Conservation (phyloP, 768 basidiomycete species). For the Suillus clintonianus region DNA sequence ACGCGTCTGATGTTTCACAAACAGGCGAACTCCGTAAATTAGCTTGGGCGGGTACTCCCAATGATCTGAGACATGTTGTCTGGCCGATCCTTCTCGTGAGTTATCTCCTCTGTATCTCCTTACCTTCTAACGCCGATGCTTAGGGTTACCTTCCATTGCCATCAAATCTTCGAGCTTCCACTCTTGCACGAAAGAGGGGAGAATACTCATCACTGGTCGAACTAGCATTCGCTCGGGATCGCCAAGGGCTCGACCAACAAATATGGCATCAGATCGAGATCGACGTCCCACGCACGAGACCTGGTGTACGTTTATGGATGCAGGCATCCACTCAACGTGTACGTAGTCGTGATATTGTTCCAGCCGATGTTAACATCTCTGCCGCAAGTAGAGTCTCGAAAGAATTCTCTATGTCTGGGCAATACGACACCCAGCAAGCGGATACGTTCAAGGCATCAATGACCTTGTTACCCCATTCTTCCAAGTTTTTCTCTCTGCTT, state of each 20-base stretch:
- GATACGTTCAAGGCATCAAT: slow-evolving; percentile 99
- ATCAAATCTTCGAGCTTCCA: slow-evolving; percentile 67
- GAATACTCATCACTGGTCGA: slow-evolving; percentile 92
- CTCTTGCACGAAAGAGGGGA: slow-evolving; percentile 85
- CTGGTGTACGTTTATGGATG: slow-evolving; percentile 92
- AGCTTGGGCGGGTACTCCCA: slow-evolving; percentile 93
- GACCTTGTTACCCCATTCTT: slow-evolving; percentile 98
- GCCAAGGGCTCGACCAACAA: slow-evolving; percentile 86
- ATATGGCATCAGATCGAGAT: slow-evolving; percentile 99
- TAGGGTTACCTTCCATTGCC: slow-evolving; percentile 94
- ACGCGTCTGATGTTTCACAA: neutral
- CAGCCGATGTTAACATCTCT: slow-evolving; percentile 7
- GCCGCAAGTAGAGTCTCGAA: slow-evolving; percentile 73
- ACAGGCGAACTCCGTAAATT: slow-evolving; percentile 84
- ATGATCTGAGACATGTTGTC: slow-evolving; percentile 82
- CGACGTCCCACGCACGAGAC: slow-evolving; percentile 93
- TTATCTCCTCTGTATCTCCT: neutral
- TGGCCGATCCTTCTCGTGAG: slow-evolving; percentile 94
- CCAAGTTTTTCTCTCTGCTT: slow-evolving; percentile 93
- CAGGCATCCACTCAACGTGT: slow-evolving; percentile 87
- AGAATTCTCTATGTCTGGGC: slow-evolving; percentile 98
- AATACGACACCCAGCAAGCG: slow-evolving; percentile 96
- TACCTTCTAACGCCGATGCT: slow-evolving; percentile 7
- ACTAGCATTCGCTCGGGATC: slow-evolving; percentile 85
- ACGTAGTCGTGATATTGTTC: slow-evolving; percentile 27